Evolutionary conservation across 805 yeast species (phyloP).

Genomic region (Lachancea sp.): DNA sequence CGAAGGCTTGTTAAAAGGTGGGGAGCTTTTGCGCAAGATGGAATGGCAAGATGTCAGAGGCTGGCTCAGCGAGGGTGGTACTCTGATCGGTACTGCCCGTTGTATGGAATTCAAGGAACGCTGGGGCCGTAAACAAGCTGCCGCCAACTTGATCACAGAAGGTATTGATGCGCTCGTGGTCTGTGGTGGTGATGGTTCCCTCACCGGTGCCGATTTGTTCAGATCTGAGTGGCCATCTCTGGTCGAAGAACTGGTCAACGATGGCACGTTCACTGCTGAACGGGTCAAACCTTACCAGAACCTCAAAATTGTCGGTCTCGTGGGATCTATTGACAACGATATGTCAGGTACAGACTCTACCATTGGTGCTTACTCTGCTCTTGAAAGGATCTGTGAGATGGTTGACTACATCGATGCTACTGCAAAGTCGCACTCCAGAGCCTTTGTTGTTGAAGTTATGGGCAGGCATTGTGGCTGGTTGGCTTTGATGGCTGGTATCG

Average conservation of each 20-base stretch:
- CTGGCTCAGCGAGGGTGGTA: slow-evolving; percentile 88
- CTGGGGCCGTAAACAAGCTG: slow-evolving; percentile 75
- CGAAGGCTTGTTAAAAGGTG: slow-evolving; percentile 87
- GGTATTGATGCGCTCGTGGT: slow-evolving; percentile 95
- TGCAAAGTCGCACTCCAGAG: slow-evolving; percentile 94
- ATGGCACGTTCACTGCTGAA: slow-evolving; percentile 49
- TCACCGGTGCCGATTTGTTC: slow-evolving; percentile 95
- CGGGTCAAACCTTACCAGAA: slow-evolving; percentile 57
- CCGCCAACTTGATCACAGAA: slow-evolving; percentile 71
- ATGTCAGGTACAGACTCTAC: slow-evolving; percentile 97
- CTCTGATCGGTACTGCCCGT: slow-evolving; percentile 93
- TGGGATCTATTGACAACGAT: slow-evolving; percentile 96
- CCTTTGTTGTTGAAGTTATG: slow-evolving; percentile 97
- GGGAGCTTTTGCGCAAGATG: slow-evolving; percentile 69
- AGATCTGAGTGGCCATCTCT: slow-evolving; percentile 92
- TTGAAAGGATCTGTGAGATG: slow-evolving; percentile 87
- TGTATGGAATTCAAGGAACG: slow-evolving; percentile 81
- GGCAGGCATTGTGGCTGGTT: slow-evolving; percentile 99
- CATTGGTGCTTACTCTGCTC: slow-evolving; percentile 91
- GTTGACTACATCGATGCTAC: slow-evolving; percentile 97
- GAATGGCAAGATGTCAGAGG: slow-evolving; percentile 94
- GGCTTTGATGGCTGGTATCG: slow-evolving; percentile 94
- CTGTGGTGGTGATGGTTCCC: slow-evolving; percentile 98
- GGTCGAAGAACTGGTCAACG: slow-evolving; percentile 59
- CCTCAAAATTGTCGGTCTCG: slow-evolving; percentile 86